These are phyloP conservation scores for Amphichorda felina DNA, from an alignment of 2,329 filamentous ascomycete species.

Conservation along the genomic window DNA sequence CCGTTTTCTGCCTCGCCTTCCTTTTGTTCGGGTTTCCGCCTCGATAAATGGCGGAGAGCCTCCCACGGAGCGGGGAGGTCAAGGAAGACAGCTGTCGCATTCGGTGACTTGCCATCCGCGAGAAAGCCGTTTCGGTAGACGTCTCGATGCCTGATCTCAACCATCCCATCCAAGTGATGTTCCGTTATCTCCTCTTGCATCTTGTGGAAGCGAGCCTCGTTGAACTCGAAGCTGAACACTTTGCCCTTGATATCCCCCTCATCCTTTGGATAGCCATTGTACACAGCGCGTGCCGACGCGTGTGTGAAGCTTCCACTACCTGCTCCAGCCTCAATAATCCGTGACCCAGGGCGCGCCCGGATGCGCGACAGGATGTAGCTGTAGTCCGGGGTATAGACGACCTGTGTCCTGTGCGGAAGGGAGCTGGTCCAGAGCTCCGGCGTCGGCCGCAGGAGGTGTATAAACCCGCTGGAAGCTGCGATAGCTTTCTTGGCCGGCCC, in stretches of 20 bases:
- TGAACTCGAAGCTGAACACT: constrained; percentile 76
- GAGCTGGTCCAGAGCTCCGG: constrained; percentile 75
- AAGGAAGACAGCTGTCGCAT: constrained; percentile 62
- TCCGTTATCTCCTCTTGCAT: constrained; percentile 57
- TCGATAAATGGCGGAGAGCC: constrained; percentile 63
- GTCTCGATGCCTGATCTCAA: constrained; percentile 66
- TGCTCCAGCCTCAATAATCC: constrained; percentile 69
- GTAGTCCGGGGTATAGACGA: constrained; percentile 80
- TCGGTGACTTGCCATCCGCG: constrained; percentile 44
- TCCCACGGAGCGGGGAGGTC: constrained; percentile 76
- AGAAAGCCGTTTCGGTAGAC: constrained; percentile 68
- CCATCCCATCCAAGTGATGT: constrained; percentile 53
- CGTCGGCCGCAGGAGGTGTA: constrained; percentile 67
- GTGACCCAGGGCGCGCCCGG: constrained; percentile 59
- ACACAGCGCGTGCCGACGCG: constrained; percentile 64
- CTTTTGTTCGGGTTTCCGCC: constrained; percentile 26
- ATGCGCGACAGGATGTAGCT: constrained; percentile 73
- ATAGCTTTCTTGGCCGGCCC: constrained; percentile 34
- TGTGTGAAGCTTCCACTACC: constrained; percentile 80
- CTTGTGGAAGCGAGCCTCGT: constrained; percentile 58
- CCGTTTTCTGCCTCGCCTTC: constrained; percentile 12
- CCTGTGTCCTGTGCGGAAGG: constrained; percentile 71
- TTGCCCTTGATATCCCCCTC: constrained; percentile 42
- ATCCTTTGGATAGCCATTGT: constrained; percentile 50
- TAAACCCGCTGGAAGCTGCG: constrained; percentile 55